A percentile compares a stretch with the other conserved stretches of the same genome.
phyloP scores from a whole-genome alignment of 2,329 filamentous ascomycete species.

The Cordyceps militaris region DNA sequence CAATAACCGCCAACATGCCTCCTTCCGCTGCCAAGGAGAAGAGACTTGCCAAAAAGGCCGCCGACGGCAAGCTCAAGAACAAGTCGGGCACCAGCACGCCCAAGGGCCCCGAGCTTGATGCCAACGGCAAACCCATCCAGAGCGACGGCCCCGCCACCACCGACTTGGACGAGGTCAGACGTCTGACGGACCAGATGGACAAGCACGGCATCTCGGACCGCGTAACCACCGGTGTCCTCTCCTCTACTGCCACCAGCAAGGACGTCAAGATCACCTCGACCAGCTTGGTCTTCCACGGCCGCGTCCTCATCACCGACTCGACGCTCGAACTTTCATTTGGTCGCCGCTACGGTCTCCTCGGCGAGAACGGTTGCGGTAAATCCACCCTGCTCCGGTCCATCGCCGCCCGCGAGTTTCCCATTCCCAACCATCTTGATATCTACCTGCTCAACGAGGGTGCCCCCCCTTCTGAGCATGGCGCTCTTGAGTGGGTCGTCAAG shows the following conservation, averaged over 20 bases:
- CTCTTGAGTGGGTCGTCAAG: conserved; percentile 92
- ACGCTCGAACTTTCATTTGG: conserved; percentile 90
- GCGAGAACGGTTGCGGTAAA: conserved; percentile 99
- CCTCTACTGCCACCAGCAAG: conserved; percentile 75
- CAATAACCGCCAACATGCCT: conserved; percentile 46
- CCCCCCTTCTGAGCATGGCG: conserved; percentile 78
- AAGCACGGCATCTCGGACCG: conserved; percentile 93
- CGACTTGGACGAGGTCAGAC: conserved; percentile 70
- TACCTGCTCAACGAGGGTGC: conserved; percentile 98
- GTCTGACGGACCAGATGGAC: conserved; percentile 88
- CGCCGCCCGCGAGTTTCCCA: conserved; percentile 85
- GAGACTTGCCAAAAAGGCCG: conserved; percentile 64
- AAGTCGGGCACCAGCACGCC: conserved; percentile 63
- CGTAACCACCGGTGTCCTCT: conserved; percentile 93
- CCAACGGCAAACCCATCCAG: conserved; percentile 48
- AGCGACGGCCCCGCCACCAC: conserved; percentile 62
- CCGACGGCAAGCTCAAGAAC: conserved; percentile 63
- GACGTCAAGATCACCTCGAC: conserved; percentile 96
- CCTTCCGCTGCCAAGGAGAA: conserved; percentile 65
- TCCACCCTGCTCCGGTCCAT: conserved; percentile 96
- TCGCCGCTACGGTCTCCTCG: conserved; percentile 87
- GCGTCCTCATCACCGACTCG: conserved; percentile 88
- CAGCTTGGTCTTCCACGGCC: conserved; percentile 95
- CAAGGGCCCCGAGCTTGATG: conserved; percentile 66
- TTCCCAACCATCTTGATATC: conserved; percentile 95